These are phyloP conservation scores for Coemansia furcata DNA, from an alignment of 192 early-diverging fungal genomes.

Conservation along the genomic window DNA sequence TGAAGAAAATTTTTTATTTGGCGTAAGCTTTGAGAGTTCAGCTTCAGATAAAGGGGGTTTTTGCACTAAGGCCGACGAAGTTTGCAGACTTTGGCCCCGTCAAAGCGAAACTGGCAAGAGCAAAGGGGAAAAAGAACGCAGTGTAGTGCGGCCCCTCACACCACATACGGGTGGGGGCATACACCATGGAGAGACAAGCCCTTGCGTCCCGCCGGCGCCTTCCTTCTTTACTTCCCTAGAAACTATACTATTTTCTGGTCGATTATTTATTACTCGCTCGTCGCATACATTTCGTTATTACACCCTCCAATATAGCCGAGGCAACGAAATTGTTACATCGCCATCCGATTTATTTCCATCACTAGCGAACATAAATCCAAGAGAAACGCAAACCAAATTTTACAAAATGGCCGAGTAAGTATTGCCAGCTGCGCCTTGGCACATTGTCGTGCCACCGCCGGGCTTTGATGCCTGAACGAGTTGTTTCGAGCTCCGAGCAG, in stretches of 20 bases:
- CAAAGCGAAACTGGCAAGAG: constrained; percentile 2
- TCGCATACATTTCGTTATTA: constrained; percentile 29
- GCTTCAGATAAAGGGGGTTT: background rate
- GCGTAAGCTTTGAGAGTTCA: background rate
- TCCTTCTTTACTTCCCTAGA: constrained; percentile 21
- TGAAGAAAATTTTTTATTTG: background rate
- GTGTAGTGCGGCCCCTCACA: background rate
- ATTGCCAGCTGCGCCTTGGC: background rate
- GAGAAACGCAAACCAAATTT: constrained; percentile 1
- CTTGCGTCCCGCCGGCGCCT: background rate
- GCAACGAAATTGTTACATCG: constrained; percentile 31
- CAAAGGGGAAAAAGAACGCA: background rate
- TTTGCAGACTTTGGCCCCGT: background rate
- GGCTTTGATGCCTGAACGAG: background rate
- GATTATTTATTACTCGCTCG: constrained; percentile 7
- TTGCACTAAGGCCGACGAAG: background rate
- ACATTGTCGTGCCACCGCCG: background rate
- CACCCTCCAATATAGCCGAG: constrained; percentile 21
- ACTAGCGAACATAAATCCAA: constrained; percentile 12
- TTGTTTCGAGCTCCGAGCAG: background rate
- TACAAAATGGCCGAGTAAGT: constrained; percentile 53
- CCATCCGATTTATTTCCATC: constrained; percentile 4
- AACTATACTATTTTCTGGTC: constrained; percentile 24
- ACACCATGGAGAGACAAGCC: background rate
- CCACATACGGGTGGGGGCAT: background rate